Conservation (phyloP, 139 green algal species). For the Micromonas commoda region DNA sequence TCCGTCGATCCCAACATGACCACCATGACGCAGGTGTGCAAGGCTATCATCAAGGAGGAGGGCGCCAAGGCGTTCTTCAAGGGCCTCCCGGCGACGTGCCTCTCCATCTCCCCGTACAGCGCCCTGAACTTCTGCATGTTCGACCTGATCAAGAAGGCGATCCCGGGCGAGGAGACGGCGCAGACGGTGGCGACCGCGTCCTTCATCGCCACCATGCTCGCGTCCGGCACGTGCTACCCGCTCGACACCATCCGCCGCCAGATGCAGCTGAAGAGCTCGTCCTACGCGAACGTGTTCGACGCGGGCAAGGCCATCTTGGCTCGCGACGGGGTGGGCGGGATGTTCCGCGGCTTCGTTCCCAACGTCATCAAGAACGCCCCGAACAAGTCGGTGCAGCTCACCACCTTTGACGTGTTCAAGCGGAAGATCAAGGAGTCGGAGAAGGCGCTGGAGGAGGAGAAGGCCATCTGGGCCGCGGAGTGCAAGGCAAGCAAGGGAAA, state of each 20-base stretch:
- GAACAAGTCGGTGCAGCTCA: slow-evolving; percentile 60
- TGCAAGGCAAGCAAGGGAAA: background rate
- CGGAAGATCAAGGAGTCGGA: slow-evolving; percentile 20
- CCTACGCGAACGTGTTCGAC: background rate
- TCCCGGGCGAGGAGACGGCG: slow-evolving; percentile 32
- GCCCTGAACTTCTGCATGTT: slow-evolving; percentile 63
- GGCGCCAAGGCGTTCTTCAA: slow-evolving; percentile 56
- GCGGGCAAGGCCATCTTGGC: slow-evolving; percentile 33
- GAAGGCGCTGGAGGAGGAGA: slow-evolving; percentile 30
- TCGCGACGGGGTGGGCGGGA: slow-evolving; percentile 44
- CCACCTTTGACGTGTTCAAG: slow-evolving; percentile 34
- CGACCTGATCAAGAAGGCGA: slow-evolving; percentile 48
- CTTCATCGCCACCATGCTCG: slow-evolving; percentile 59
- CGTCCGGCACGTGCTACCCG: slow-evolving; percentile 64
- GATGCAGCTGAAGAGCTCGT: slow-evolving; percentile 42
- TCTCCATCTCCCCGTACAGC: slow-evolving; percentile 77
- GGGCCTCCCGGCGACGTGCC: slow-evolving; percentile 57
- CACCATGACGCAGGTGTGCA: slow-evolving; percentile 45
- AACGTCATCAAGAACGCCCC: slow-evolving; percentile 76
- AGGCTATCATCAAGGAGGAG: slow-evolving; percentile 50
- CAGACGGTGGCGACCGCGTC: slow-evolving; percentile 36
- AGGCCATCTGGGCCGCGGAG: background rate
- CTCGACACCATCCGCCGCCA: slow-evolving; percentile 63
- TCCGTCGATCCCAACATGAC: slow-evolving; percentile 60
- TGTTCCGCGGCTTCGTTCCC: slow-evolving; percentile 74